These are phyloP conservation scores for Lactarius trivialis DNA, from an alignment of 768 basidiomycete genomes.

Conservation along the genomic window DNA sequence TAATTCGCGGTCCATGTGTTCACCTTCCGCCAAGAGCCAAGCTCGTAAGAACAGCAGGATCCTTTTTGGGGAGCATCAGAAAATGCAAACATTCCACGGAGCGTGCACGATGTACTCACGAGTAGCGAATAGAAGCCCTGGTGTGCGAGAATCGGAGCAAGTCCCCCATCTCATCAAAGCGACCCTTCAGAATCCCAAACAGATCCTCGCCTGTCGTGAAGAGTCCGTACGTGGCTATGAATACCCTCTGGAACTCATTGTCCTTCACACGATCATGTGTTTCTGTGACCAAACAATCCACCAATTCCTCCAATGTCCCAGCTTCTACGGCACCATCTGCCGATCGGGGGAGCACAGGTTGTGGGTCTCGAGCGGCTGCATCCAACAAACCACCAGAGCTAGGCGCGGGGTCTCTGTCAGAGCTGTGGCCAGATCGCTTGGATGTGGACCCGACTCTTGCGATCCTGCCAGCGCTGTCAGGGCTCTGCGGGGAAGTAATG, in stretches of 20 bases:
- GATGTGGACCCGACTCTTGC: background rate
- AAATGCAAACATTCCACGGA: background rate
- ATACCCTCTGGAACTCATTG: constrained; percentile 35
- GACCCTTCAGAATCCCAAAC: constrained; percentile 34
- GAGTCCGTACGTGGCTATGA: constrained; percentile 38
- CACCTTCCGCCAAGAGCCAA: constrained; percentile 10
- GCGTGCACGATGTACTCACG: constrained; percentile 3
- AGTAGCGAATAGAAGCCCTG: background rate
- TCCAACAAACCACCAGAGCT: background rate
- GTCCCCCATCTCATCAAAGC: constrained; percentile 32
- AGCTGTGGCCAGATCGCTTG: background rate
- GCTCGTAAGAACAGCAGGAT: constrained; percentile 10
- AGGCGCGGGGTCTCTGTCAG: background rate
- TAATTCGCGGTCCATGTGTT: constrained; percentile 25
- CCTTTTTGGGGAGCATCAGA: constrained; percentile 5
- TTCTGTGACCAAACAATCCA: constrained; percentile 34
- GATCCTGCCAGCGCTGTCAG: background rate
- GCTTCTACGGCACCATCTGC: constrained; percentile 31
- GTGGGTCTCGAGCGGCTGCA: constrained; percentile 12
- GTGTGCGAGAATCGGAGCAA: background rate
- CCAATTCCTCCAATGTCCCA: constrained; percentile 39
- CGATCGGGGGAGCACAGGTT: constrained; percentile 6
- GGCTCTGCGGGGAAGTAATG: background rate
- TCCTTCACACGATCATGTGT: constrained; percentile 26
- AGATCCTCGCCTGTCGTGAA: constrained; percentile 39